These are phyloP conservation scores for Candida glucosophila DNA, from an alignment of 1,139 yeast species.

Conservation along the genomic window DNA sequence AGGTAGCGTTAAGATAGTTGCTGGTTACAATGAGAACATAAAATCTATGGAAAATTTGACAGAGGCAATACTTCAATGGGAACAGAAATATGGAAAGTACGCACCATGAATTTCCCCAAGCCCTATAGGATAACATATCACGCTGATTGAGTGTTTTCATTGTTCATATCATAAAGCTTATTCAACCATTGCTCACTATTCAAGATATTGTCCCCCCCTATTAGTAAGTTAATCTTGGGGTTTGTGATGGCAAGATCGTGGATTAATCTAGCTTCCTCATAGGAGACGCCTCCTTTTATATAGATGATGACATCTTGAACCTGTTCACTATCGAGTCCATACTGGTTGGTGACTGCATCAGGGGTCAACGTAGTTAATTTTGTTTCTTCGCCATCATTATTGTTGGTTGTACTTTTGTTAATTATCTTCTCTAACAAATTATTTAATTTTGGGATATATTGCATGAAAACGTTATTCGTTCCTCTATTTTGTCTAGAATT, in stretches of 20 bases:
- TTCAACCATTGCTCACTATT: slow-evolving; percentile 51
- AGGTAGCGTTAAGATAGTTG: slow-evolving; percentile 27
- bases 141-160: slow-evolving; percentile 10
- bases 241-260: slow-evolving; percentile 56
- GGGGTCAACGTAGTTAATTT: slow-evolving; percentile 33
- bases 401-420: slow-evolving; percentile 8
- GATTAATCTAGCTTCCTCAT: slow-evolving; percentile 81
- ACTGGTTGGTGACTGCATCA: slow-evolving; percentile 26
- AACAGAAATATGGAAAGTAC: slow-evolving; percentile 55
- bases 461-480: slow-evolving; percentile 47
- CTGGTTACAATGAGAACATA: slow-evolving; percentile 51
- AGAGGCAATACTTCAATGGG: slow-evolving; percentile 66
- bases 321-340: slow-evolving; percentile 19
- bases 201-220: slow-evolving; percentile 72
- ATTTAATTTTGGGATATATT: slow-evolving; percentile 70
- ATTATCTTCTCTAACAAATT: slow-evolving; percentile 20
- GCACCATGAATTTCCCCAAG: slow-evolving; percentile 25
- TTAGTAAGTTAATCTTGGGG: slow-evolving; percentile 40
- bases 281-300: slow-evolving; percentile 85
- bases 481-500: slow-evolving; percentile 14
- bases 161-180: slow-evolving; percentile 16
- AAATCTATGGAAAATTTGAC: slow-evolving; percentile 63
- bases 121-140: slow-evolving; percentile 4
- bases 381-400: slow-evolving; percentile 3
- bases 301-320: slow-evolving; percentile 76